Percentiles rank a stretch among this genome's conserved stretches.
Conservation (phyloP, 768 basidiomycete species). For the Suillus subluteus region DNA sequence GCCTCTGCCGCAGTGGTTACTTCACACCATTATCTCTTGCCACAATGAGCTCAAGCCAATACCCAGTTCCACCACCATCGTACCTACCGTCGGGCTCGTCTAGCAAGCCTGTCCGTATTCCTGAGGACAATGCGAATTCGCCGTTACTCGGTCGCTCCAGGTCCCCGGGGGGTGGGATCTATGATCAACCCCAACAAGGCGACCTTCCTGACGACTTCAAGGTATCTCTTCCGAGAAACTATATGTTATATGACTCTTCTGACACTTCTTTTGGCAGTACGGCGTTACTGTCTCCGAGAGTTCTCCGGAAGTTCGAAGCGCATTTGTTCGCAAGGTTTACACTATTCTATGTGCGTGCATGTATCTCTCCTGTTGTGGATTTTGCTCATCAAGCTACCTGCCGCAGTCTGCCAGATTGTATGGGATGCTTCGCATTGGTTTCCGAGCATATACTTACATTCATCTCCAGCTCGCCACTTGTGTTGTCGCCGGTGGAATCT, state of each 20-base stretch:
- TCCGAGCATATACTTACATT: conserved; percentile 11
- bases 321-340: conserved; percentile 92
- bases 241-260: not conserved
- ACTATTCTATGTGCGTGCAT: conserved; percentile 76
- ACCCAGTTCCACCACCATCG: conserved; percentile 63
- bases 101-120: conserved; percentile 35
- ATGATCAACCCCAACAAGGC: conserved; percentile 71
- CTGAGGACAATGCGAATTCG: conserved; percentile 45
- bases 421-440: conserved; percentile 18
- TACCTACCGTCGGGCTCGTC: conserved; percentile 51
- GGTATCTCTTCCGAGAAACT: conserved; percentile 42
- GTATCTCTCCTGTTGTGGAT: not conserved
- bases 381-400: conserved; percentile 13
- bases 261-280: conserved; percentile 45
- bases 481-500: conserved; percentile 73
- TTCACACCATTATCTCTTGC: conserved; percentile 21
- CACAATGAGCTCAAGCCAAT: conserved; percentile 55
- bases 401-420: conserved; percentile 74
- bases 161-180: conserved; percentile 54
- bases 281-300: conserved; percentile 82
- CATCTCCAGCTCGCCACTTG: conserved; percentile 65
- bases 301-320: conserved; percentile 75
- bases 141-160: conserved; percentile 61
- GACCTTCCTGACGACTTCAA: conserved; percentile 95
- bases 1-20: conserved; percentile 4